Conservation (phyloP, 179 eudicot species). For the Vitellaria paradoxa region DNA sequence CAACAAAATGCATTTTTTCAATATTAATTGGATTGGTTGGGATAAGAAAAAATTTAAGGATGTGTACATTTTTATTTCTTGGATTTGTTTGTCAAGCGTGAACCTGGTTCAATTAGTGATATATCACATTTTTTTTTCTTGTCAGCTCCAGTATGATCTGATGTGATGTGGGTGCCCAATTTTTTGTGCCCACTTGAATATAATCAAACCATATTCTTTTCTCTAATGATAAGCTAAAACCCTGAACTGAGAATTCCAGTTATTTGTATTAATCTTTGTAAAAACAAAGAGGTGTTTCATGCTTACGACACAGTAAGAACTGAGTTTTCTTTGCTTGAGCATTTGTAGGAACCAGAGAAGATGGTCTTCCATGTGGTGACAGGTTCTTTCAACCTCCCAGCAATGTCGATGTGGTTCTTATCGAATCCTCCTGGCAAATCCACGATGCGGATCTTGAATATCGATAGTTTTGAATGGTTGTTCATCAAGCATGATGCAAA, state of each 20-base stretch:
- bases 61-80: background rate
- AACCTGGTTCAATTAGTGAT: background rate
- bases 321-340: conserved; percentile 9
- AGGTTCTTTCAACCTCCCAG: conserved; percentile 79
- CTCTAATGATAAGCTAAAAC: no score
- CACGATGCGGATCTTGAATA: conserved; percentile 64
- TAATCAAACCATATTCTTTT: no score
- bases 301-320: background rate
- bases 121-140: no score
- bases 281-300: no score
- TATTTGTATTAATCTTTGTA: no score
- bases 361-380: conserved; percentile 85
- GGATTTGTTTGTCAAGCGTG: background rate
- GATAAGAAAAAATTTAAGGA: background rate
- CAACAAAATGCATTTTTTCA: no score
- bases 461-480: conserved; percentile 57
- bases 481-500: conserved; percentile 34
- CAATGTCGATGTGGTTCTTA: conserved; percentile 94
- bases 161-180: no score
- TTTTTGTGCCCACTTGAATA: background rate
- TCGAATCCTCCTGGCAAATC: conserved; percentile 77
- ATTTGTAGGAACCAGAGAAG: conserved; percentile 77
- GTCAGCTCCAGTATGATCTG: no score
- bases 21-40: background rate
- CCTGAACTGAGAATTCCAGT: no score